phyloP scores from a whole-genome alignment of 805 yeast genomes.

The Candida nonsorbophila region DNA sequence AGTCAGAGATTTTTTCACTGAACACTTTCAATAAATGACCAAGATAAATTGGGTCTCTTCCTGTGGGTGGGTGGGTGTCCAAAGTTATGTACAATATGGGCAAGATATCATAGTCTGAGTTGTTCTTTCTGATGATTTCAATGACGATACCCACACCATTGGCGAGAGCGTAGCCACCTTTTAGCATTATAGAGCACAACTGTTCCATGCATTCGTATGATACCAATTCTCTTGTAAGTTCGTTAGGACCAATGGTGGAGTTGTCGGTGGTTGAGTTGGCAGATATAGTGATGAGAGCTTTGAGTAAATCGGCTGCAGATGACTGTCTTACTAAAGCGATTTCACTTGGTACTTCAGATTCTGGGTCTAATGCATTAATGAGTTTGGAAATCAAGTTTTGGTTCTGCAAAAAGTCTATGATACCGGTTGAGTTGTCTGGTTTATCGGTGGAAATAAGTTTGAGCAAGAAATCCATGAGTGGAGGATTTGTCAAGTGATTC shows the following conservation, averaged over 20 bases:
- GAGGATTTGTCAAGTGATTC: slow-evolving; percentile 41
- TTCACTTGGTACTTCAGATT: slow-evolving; percentile 8
- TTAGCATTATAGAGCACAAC: slow-evolving; percentile 35
- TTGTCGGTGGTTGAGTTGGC: slow-evolving; percentile 44
- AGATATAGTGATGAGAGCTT: slow-evolving; percentile 41
- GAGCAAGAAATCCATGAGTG: slow-evolving; percentile 40
- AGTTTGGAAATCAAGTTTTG: slow-evolving; percentile 33
- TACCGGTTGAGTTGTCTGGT: slow-evolving; percentile 43
- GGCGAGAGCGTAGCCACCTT: slow-evolving; percentile 44
- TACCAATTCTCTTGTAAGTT: slow-evolving; percentile 40
- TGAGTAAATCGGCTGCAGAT: slow-evolving; percentile 41
- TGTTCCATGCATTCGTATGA: slow-evolving; percentile 28
- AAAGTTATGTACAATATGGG: slow-evolving; percentile 41
- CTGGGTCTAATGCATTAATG: slow-evolving; percentile 26
- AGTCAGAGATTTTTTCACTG: slow-evolving; percentile 30
- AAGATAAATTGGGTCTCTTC: slow-evolving; percentile 42
- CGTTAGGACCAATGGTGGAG: slow-evolving; percentile 43
- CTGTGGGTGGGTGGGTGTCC: slow-evolving; percentile 43
- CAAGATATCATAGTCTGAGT: slow-evolving; percentile 41
- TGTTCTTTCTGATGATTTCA: slow-evolving; percentile 41
- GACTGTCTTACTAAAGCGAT: slow-evolving; percentile 27
- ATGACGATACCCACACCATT: slow-evolving; percentile 45
- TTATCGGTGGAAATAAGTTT: slow-evolving; percentile 42
- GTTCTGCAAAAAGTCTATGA: slow-evolving; percentile 38
- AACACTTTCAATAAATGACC: slow-evolving; percentile 39